Base-by-base conservation (phyloP, 768 basidiomycete genomes). In the Thelephora ganbajun region DNA sequence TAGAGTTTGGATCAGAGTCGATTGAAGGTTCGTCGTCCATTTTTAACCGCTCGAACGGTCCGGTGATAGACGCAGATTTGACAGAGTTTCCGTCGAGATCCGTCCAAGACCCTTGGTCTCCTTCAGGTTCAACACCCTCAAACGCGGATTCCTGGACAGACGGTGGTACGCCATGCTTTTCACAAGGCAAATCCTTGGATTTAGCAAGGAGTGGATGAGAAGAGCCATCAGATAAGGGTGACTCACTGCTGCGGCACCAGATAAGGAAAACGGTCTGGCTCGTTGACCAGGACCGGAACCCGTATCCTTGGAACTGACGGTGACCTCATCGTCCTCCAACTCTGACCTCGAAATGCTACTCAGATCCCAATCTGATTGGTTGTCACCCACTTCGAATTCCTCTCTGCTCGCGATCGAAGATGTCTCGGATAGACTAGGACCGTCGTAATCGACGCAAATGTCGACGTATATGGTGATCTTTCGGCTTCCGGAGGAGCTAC, bases 361-460 rank as follows among this genome's bases (percentile, higher is more conserved):
- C 41, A 81, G 69, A 1, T 77, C 75, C 33, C 67, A 65, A 45
- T 74, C 73, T 55, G 80, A 80, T 48, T 68, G 71, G 54, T 80
- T 82, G 42, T 56, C 47, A 39, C 72, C 66, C 42, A 69, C 67
- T 52, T 64, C 67, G 65, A 79, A 80, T 53, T 88, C 83, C 37
- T 93, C 85, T 58, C 82, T 56, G 59, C 87, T 89, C 18, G 74
- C 76, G 14, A 93, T 65, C 7, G 89, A 92, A 9, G 78, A 79
- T 2, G 90, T 87, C 54, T 96, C 93, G 7, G 88, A 91, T 49
- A 96, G 69, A 63, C 83, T 87, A 12, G 84, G 89, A 0, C 89
- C 89, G 60, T 96, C 92, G 55, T 90, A 93, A 51, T 93, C 91
- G 51, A 93, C 79, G 7, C 70, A 69, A 36, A 97, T 79, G 41